Conservation (phyloP, 2,329 filamentous ascomycete genomes). For the Fusarium nygamai region DNA sequence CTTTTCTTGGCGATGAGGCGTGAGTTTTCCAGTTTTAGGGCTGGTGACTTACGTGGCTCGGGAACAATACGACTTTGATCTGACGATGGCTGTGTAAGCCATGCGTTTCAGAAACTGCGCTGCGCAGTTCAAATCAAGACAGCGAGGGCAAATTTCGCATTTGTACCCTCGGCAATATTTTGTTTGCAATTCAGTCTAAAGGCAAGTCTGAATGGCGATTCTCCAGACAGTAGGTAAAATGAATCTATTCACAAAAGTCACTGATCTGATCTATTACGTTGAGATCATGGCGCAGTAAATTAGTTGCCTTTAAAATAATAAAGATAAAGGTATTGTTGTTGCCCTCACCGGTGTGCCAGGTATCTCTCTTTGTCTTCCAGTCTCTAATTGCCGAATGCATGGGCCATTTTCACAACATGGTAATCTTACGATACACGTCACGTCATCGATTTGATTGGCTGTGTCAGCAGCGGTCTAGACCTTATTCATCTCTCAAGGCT, state of each 20-base stretch:
- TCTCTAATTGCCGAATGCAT: neutral
- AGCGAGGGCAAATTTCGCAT: neutral
- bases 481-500: neutral
- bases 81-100: neutral
- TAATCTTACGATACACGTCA: neutral
- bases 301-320: no score
- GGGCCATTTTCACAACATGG: neutral
- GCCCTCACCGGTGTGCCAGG: fast-evolving
- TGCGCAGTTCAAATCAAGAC: no score
- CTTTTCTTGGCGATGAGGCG: neutral
- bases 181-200: neutral
- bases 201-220: neutral
- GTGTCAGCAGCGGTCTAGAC: fast-evolving
- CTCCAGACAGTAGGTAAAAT: fast-evolving
- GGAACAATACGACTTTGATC: neutral
- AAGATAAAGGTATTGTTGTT: fast-evolving
- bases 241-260: fast-evolving
- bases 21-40: neutral
- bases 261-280: fast-evolving
- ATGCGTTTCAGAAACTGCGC: neutral
- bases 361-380: neutral
- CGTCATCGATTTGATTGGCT: neutral
- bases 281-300: no score
- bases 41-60: neutral
- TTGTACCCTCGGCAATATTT: fast-evolving